These are phyloP conservation scores for Fusarium secorum DNA, from an alignment of 2,329 filamentous ascomycete species.

Conservation along the genomic window DNA sequence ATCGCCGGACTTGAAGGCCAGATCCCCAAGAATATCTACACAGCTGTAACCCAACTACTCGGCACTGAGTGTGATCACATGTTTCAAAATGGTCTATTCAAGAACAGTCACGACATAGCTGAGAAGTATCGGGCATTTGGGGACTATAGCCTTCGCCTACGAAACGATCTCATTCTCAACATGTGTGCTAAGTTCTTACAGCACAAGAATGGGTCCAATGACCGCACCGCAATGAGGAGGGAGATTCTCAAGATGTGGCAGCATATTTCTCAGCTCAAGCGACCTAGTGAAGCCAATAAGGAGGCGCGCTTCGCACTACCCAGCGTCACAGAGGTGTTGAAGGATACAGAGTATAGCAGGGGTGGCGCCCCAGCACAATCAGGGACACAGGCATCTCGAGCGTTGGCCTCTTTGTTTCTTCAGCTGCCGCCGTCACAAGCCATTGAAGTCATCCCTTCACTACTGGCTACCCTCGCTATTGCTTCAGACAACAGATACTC, in stretches of 20 bases:
- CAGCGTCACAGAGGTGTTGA: constrained; percentile 39
- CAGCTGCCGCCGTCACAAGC: constrained; percentile 41
- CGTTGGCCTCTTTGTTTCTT: constrained; percentile 45
- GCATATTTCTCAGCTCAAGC: constrained; percentile 48
- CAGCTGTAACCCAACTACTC: constrained; percentile 36
- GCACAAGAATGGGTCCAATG: constrained; percentile 11
- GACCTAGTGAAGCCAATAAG: constrained; percentile 37
- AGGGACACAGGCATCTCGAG: constrained; percentile 19
- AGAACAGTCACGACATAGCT: constrained; percentile 39
- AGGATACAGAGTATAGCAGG: constrained; percentile 14
- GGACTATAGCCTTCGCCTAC: constrained; percentile 39
- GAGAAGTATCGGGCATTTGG: constrained; percentile 40
- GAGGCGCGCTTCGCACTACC: constrained; percentile 45
- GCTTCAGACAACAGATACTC: constrained; percentile 41
- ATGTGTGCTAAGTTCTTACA: constrained; percentile 42
- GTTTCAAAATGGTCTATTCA: constrained; percentile 18
- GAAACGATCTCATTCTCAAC: constrained; percentile 46
- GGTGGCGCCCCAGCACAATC: background rate
- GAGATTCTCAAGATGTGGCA: constrained; percentile 50
- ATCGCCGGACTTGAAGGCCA: constrained; percentile 40
- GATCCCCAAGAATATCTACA: constrained; percentile 43
- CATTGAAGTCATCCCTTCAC: constrained; percentile 42
- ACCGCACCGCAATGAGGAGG: constrained; percentile 32
- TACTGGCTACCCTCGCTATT: constrained; percentile 46
- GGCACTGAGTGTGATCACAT: constrained; percentile 25